A percentile compares a stretch with the other conserved stretches of the same genome.
phyloP scores from a whole-genome alignment of 371 early-diverging fungal genomes.

The Batrachochytrium dendrobatidis region DNA sequence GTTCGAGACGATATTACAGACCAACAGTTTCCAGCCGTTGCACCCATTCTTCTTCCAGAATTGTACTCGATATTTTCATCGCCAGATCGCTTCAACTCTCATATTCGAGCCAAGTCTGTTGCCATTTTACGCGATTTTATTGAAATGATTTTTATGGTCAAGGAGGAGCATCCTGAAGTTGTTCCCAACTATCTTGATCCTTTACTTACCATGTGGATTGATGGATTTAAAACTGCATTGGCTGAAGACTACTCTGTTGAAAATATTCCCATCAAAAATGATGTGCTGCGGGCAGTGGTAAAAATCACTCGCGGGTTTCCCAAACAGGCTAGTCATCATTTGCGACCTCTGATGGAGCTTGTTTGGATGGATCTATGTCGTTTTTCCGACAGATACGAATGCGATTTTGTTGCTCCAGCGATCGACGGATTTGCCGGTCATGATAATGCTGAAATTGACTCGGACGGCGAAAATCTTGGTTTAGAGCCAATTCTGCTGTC shows the following conservation, averaged over 20 bases:
- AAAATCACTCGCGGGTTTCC: conserved; percentile 54
- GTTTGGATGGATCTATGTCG: conserved; percentile 59
- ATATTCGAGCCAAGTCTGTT: conserved; percentile 70
- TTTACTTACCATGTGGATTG: conserved; percentile 71
- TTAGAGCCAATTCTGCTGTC: conserved; percentile 62
- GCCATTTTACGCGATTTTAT: conserved; percentile 74
- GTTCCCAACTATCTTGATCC: conserved; percentile 64
- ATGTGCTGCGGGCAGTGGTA: conserved; percentile 42
- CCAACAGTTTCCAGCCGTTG: conserved; percentile 71
- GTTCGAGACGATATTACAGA: conserved; percentile 79
- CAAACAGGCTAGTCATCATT: conserved; percentile 43
- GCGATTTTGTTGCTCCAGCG: conserved; percentile 18
- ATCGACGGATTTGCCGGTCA: conserved; percentile 35
- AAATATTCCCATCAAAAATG: conserved; percentile 19
- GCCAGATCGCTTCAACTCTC: conserved; percentile 48
- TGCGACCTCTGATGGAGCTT: conserved; percentile 49
- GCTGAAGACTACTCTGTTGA: conserved; percentile 40
- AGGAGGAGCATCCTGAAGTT: conserved; percentile 64
- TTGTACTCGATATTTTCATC: conserved; percentile 63
- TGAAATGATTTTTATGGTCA: conserved; percentile 69
- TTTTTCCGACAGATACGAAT: conserved; percentile 47
- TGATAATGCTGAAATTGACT: conserved; percentile 59
- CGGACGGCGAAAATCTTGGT: conserved; percentile 70
- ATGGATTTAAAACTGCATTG: conserved; percentile 57
- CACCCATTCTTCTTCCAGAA: conserved; percentile 73